Evolutionary conservation across 257 asterid species (phyloP).

Genomic region (Nicotiana otophora): DNA sequence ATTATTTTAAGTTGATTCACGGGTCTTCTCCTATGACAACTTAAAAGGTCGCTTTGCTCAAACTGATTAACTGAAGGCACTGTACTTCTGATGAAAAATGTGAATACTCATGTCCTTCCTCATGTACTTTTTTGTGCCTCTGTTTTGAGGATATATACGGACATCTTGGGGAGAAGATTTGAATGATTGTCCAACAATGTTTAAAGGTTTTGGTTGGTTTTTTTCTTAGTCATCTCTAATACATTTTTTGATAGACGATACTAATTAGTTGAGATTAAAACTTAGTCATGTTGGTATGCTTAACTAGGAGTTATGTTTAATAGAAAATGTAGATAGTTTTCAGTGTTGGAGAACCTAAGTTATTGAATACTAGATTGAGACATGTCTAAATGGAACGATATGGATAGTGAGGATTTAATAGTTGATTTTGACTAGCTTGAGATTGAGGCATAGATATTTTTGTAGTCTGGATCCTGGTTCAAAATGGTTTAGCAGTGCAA

Average conservation of each 20-base stretch:
- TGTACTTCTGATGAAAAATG: conserved; percentile 7
- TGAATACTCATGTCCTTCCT: background rate
- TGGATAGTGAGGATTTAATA: background rate
- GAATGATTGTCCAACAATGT: no score
- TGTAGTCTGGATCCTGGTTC: no score
- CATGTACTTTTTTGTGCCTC: background rate
- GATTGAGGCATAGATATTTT: no score
- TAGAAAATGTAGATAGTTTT: no score
- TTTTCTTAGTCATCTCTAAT: background rate
- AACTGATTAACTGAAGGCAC: background rate
- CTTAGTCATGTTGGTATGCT: background rate
- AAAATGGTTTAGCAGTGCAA: no score
- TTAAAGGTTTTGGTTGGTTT: background rate
- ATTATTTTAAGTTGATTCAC: background rate
- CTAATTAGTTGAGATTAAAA: background rate
- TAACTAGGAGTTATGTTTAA: background rate
- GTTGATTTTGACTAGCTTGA: background rate
- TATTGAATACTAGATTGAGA: background rate
- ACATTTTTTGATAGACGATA: background rate
- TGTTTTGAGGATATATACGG: background rate
- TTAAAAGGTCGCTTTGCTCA: background rate
- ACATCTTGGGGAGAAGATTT: background rate
- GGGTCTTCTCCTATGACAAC: background rate
- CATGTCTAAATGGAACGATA: background rate
- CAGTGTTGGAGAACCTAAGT: no score